Evolutionary conservation across 2,329 filamentous ascomycete genomes (phyloP).

Genomic region (Aureobasidium leucospermi): DNA sequence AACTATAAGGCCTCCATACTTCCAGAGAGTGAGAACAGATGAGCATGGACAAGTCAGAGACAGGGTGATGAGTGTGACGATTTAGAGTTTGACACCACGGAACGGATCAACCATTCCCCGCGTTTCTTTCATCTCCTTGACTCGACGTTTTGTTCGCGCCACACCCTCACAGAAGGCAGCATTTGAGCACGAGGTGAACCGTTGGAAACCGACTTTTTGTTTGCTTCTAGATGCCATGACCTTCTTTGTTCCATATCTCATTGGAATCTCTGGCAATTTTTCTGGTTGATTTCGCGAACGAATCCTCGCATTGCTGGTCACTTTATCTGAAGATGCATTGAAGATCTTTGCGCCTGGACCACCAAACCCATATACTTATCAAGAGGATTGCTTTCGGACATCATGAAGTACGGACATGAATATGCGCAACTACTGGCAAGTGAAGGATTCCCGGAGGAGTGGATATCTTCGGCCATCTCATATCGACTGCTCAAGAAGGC

Average conservation of each 20-base stretch:
- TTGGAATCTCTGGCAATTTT: background rate
- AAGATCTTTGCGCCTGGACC: slow-evolving; percentile 10
- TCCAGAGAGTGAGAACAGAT: no score
- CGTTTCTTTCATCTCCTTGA: slow-evolving; percentile 9
- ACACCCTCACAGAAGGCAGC: background rate
- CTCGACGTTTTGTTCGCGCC: slow-evolving; percentile 1
- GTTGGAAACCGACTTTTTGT: background rate
- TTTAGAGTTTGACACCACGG: background rate
- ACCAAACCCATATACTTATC: background rate
- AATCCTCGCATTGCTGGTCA: background rate
- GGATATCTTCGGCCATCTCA: slow-evolving; percentile 68
- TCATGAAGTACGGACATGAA: slow-evolving; percentile 81
- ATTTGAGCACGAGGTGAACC: slow-evolving; percentile 1
- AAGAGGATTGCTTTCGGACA: background rate
- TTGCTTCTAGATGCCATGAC: background rate
- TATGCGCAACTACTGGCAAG: slow-evolving; percentile 63
- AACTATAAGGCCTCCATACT: no score
- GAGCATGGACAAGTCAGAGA: background rate
- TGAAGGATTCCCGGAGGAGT: slow-evolving; percentile 67
- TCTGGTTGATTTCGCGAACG: background rate
- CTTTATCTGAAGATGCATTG: background rate
- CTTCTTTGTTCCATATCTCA: background rate
- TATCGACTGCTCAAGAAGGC: slow-evolving; percentile 84
- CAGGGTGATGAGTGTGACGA: background rate
- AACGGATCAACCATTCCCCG: slow-evolving; percentile 1